phyloP scores from a whole-genome alignment of 345 rosid species.

The Pseudoturritis turrita region DNA sequence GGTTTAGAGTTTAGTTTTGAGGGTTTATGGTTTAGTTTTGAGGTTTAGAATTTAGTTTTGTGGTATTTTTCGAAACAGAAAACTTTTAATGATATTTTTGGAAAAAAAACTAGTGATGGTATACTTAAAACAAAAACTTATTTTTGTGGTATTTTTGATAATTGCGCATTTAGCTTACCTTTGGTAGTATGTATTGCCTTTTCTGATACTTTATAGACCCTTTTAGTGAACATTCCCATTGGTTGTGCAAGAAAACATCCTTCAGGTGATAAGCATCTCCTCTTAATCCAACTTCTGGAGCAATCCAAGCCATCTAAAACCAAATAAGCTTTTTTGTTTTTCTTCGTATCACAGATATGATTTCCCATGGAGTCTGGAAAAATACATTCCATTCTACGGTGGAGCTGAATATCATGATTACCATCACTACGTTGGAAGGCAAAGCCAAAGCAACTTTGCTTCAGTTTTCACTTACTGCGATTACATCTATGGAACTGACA shows the following conservation, averaged over 20 bases:
- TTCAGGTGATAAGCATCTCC: neutral
- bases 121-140: too few relatives aligned
- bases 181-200: too few relatives aligned
- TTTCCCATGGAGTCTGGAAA: slow-evolving; percentile 67
- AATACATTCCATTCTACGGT: slow-evolving; percentile 79
- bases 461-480: slow-evolving; percentile 90
- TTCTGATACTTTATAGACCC: neutral
- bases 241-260: neutral
- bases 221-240: neutral
- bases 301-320: neutral
- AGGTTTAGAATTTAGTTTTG: too few relatives aligned
- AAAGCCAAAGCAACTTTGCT: slow-evolving; percentile 88
- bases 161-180: too few relatives aligned
- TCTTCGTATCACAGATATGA: slow-evolving; percentile 43
- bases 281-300: neutral
- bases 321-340: neutral
- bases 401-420: slow-evolving; percentile 91
- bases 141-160: too few relatives aligned
- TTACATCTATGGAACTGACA: slow-evolving; percentile 78
- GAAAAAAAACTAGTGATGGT: too few relatives aligned
- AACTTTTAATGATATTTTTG: too few relatives aligned
- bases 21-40: too few relatives aligned
- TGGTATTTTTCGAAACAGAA: too few relatives aligned
- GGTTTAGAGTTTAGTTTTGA: too few relatives aligned
- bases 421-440: slow-evolving; percentile 86